Evolutionary conservation across 257 asterid species (phyloP), one percentile per base, ranked within the genome.

Genomic region (Solanum pinnatisectum): DNA sequence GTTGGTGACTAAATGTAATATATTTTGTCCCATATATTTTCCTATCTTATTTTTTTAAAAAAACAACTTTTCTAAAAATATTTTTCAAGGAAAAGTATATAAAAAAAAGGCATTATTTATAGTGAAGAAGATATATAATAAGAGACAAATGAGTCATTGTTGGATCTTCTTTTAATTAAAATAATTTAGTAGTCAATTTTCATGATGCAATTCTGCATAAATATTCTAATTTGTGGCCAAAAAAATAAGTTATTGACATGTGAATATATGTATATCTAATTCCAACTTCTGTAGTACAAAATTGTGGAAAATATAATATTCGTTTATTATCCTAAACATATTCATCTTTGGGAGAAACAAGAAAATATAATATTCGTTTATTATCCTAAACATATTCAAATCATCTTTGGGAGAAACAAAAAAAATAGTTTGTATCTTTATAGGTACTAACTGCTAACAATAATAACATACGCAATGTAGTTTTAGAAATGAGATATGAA

Each of bases 381-480:
- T 78, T 35, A 40, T 42, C 37, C 15, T 27, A 78, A n/a, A 25
- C n/a, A 42, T 78, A 78, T 78, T 42, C 25, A 8, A n/a, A n/a
- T n/a, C n/a, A n/a, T 79, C 85, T 9, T 27, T 79, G 5, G 40
- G 0, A 79, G 16, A 25, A 77, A 40, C 60, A n/a, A 79, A 40
- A n/a, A 42, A 4, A 5, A 14, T 2, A 42, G 33, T 78, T 42
- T 8, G 1, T 2, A 13, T 25, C 22, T 30, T 13, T 30, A 14
- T 32, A 15, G 32, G 1, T 65, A 65, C 12, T 22, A 59, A 22
- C 5, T 49, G 23, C 65, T 56, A n/a, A 65, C 8, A n/a, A n/a
- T 25, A 63, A n/a, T 2, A n/a, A n/a, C 32, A 0, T n/a, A 63
- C 1, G 1, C 3, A n/a, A 11, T 65, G 0, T 25, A 65, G 0